Base-by-base conservation (phyloP, 306 rosid genomes). In the Castanospermum australe region DNA sequence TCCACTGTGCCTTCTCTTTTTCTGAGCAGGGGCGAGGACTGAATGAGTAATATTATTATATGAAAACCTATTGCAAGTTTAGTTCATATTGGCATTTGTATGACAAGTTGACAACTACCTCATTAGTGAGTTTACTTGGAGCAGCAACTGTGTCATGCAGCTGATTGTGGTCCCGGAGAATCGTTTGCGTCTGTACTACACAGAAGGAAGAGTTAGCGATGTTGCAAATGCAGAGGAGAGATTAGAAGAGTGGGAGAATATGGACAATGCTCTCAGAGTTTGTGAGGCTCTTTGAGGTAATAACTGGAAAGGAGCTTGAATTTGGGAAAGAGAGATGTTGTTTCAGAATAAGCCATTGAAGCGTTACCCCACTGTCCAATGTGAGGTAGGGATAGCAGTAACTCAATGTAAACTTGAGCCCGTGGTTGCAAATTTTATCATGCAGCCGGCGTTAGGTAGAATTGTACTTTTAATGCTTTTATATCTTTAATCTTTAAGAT, bases 321-420 rank as follows among this genome's bases (percentile, higher is more conserved):
- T 69, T 24, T 92, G 97, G 99, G 98, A 92, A 87, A 88, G 80
- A 73, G 94, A 95, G 83, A 88, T 90, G 79, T 85, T 85, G 72
- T 87, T 95, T 73, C 87, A 87, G 83, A 95, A 92, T 85, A 92
- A 91, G 81, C 94, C 83, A 0, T 60, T 79, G 71, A 91, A 87
- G 81, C 92, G 89, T 73, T 91, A 76, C 72, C 98, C 97, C 11
- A 81, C 88, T 15, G 97, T 88, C 87, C n/a, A n/a, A 90, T 94
- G n/a, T n/a, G n/a, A n/a, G 98, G 97, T 94, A 87, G 99, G 94
- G 39, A 80, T 88, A 69, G 91, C 92, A 35, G 89, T 17, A 15
- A 72, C 91, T 63, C 97, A 92, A 73, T 82, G 92, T 78, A 89
- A 82, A 71, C 97, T 94, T 11, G 92, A 91, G 71, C 95, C 97